Percentiles rank a stretch among this genome's conserved stretches.
phyloP scores from a whole-genome alignment of 1,284 basidiomycete genomes.

The Heterobasidion annosum region DNA sequence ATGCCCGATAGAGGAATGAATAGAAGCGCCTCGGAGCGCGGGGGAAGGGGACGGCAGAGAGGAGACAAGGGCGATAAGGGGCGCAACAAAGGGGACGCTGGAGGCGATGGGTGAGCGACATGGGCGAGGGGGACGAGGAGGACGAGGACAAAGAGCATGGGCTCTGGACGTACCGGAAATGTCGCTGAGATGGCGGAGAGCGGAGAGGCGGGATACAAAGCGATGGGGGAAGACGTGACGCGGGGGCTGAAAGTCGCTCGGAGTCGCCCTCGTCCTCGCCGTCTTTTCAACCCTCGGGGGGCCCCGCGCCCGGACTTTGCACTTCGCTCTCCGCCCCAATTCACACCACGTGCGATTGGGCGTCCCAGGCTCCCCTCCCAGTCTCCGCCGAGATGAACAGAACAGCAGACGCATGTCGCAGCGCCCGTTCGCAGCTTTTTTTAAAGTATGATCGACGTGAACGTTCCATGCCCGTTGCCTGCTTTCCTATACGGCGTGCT shows the following conservation, averaged over 20 bases:
- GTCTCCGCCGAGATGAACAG: no score
- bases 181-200: constrained; percentile 13
- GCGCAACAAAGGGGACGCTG: not conserved
- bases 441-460: no score
- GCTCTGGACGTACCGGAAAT: constrained; percentile 9
- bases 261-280: not conserved
- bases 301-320: not conserved
- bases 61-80: not conserved
- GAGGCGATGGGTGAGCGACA: not conserved
- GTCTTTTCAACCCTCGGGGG: not conserved
- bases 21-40: not conserved
- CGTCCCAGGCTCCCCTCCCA: no score
- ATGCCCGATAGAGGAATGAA: not conserved
- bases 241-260: constrained; percentile 11
- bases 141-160: not conserved
- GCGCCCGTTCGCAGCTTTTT: no score
- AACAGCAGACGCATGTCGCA: no score
- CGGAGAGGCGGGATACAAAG: constrained; percentile 9
- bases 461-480: no score
- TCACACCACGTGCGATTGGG: not conserved
- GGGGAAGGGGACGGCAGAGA: constrained; percentile 6
- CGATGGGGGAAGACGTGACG: constrained; percentile 7
- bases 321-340: constrained; percentile 7
- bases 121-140: constrained; percentile 5
- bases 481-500: no score